Evolutionary conservation across 306 rosid species (phyloP).

Genomic region (Fragaria nilgerrensis): DNA sequence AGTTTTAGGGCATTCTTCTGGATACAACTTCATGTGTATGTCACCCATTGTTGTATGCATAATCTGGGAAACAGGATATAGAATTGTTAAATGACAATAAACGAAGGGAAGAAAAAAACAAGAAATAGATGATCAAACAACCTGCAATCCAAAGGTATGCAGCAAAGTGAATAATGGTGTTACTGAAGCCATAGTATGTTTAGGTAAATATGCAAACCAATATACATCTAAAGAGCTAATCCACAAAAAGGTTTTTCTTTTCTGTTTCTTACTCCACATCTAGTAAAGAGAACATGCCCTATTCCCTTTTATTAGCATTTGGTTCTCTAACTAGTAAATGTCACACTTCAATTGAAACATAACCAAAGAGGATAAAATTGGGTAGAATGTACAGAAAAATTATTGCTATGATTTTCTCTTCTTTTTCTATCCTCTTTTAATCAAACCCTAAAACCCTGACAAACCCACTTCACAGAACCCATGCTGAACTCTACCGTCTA

Average conservation of each 20-base stretch:
- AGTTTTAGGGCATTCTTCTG: conserved; percentile 97
- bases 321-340: neutral
- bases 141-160: neutral
- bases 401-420: neutral
- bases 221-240: neutral
- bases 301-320: neutral
- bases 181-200: neutral
- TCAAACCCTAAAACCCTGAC: too few species aligned
- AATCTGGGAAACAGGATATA: conserved; percentile 46
- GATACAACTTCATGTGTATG: conserved; percentile 86
- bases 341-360: neutral
- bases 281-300: neutral
- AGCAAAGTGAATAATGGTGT: neutral
- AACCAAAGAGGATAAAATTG: neutral
- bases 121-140: neutral
- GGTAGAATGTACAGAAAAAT: neutral
- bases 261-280: neutral
- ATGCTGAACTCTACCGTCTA: neutral
- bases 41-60: conserved; percentile 97
- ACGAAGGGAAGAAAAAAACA: neutral
- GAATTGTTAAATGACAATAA: neutral
- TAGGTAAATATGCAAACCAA: neutral
- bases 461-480: too few species aligned
- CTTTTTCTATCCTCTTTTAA: too few species aligned
- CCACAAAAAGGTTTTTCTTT: neutral